These are phyloP conservation scores for Cyclaneusma minus DNA, from an alignment of 2,329 filamentous ascomycete genomes.

Conservation along the genomic window DNA sequence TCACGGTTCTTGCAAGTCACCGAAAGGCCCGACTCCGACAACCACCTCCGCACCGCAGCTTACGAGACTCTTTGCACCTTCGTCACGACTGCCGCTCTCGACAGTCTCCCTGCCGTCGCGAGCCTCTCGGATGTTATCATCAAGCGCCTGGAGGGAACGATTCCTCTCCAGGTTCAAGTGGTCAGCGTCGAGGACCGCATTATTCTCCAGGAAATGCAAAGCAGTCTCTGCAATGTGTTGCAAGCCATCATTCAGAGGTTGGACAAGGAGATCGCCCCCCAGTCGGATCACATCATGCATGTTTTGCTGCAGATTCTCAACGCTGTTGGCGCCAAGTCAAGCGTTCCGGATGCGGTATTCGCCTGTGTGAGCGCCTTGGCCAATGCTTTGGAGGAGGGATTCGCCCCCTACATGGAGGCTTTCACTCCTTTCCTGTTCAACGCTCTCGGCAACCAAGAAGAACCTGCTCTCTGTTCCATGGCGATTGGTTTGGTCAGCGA, in stretches of 20 bases:
- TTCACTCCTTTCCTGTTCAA: slow-evolving; percentile 89
- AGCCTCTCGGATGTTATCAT: slow-evolving; percentile 77
- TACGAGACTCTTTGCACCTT: slow-evolving; percentile 97
- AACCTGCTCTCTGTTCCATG: slow-evolving; percentile 87
- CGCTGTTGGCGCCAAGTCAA: slow-evolving; percentile 70
- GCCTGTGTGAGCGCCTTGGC: slow-evolving; percentile 84
- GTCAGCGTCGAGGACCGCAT: slow-evolving; percentile 95
- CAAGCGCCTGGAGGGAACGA: slow-evolving; percentile 77
- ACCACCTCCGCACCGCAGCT: slow-evolving; percentile 80
- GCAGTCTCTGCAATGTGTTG: slow-evolving; percentile 79
- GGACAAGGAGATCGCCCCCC: slow-evolving; percentile 78
- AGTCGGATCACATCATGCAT: slow-evolving; percentile 89
- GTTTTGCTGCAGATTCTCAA: slow-evolving; percentile 67
- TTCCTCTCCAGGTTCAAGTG: slow-evolving; percentile 80
- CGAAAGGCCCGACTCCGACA: slow-evolving; percentile 67
- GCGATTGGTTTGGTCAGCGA: slow-evolving; percentile 96
- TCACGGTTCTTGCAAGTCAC: slow-evolving; percentile 75
- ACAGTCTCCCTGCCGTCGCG: slow-evolving; percentile 68
- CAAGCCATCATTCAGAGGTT: slow-evolving; percentile 83
- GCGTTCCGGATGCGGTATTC: slow-evolving; percentile 87
- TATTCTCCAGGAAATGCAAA: slow-evolving; percentile 94
- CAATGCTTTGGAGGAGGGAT: slow-evolving; percentile 81
- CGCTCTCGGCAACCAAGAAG: slow-evolving; percentile 88
- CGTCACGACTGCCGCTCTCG: slow-evolving; percentile 75
- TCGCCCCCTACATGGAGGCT: slow-evolving; percentile 93